These are phyloP conservation scores for Sarocladiaceae sp. DNA, from an alignment of 2,329 filamentous ascomycete genomes.

Conservation along the genomic window DNA sequence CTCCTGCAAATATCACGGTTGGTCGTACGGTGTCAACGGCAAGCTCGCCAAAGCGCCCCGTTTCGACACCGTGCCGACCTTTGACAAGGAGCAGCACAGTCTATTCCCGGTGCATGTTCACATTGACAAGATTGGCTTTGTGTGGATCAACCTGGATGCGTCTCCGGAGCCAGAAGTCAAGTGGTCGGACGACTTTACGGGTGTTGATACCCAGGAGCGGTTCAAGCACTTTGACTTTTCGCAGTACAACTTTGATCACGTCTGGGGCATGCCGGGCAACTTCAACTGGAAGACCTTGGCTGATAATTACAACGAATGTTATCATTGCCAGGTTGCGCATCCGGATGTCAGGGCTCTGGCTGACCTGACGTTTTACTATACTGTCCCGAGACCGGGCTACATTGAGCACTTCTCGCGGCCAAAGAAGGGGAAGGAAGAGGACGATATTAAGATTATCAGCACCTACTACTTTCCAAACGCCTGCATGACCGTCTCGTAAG, in stretches of 20 bases:
- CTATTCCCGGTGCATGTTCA: slow-evolving; percentile 52
- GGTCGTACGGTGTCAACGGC: slow-evolving; percentile 56
- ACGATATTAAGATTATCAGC: slow-evolving; percentile 39
- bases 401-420: slow-evolving; percentile 47
- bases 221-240: slow-evolving; percentile 43
- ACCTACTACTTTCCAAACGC: slow-evolving; percentile 49
- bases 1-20: slow-evolving; percentile 58
- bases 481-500: slow-evolving; percentile 47
- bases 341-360: slow-evolving; percentile 54
- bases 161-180: slow-evolving; percentile 34
- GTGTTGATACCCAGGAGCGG: slow-evolving; percentile 40
- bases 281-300: slow-evolving; percentile 59
- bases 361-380: slow-evolving; percentile 51
- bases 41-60: slow-evolving; percentile 56
- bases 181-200: slow-evolving; percentile 51
- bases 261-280: slow-evolving; percentile 51
- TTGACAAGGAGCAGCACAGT: slow-evolving; percentile 51
- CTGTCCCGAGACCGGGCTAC: slow-evolving; percentile 41
- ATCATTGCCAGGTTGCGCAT: slow-evolving; percentile 57
- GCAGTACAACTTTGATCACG: slow-evolving; percentile 53
- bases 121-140: slow-evolving; percentile 48
- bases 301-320: slow-evolving; percentile 65
- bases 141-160: slow-evolving; percentile 55
- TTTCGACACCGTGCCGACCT: slow-evolving; percentile 51
- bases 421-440: slow-evolving; percentile 41